Evolutionary conservation across 768 basidiomycete genomes (phyloP), one percentile per base, ranked within the genome.

Genomic region (Nidularia sp.): DNA sequence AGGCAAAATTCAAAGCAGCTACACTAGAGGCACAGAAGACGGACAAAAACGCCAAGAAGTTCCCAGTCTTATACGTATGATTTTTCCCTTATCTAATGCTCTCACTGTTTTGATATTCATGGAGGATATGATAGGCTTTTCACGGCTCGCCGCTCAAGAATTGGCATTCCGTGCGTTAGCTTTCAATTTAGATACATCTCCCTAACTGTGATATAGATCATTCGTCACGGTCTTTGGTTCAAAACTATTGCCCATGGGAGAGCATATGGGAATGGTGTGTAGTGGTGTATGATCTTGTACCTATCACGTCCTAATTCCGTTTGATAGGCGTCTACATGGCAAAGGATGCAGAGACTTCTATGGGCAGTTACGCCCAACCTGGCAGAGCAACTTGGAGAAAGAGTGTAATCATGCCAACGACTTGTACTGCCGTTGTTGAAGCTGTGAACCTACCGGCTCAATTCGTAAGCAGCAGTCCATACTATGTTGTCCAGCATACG

Each of bases 201-300:
- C 1, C 18, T 39, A 32, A 9, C 41, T 36, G 18, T 18, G 18
- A 49, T n/a, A 15, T 53, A 86, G 85, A 86, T 88, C 52, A 81
- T 90, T 45, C 78, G 86, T 12, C 83, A 88, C 61, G 87, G 87
- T 2, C 69, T 89, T 5, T 87, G 85, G 83, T 83, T 71, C 64
- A 80, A 78, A 62, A 62, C 63, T 0, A 60, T 82, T 10, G 63
- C 73, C 15, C 65, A 90, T 62, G 87, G 87, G 12, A 69, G 87
- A 42, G 78, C 82, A 0, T 83, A 72, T 56, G 88, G 88, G 5
- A 52, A 90, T 61, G 87, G 85, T 78, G 52, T 44, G 70, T 51
- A 2, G 18, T 18, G 18, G 18, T 18, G 18, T 18, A 18, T 18
- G 18, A 18, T 18, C 18, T 18, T 18, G 18, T 18, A 18, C 32